These are phyloP conservation scores for Peltaster fructicola DNA, from an alignment of 2,329 filamentous ascomycete species.

Conservation along the genomic window DNA sequence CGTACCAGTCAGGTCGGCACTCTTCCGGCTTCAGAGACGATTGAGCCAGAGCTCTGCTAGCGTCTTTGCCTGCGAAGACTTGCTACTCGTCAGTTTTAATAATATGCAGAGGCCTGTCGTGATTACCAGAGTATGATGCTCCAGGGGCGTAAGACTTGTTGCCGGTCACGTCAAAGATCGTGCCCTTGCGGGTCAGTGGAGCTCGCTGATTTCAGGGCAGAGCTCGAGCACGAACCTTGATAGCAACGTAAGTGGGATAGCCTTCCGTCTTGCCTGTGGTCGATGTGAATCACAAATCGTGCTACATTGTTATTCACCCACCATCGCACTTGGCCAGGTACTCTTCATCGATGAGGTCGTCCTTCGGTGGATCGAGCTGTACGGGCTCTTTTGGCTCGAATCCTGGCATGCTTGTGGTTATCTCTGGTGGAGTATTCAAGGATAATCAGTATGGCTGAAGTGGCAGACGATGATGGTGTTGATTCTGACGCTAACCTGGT, in stretches of 20 bases:
- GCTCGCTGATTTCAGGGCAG: too few species aligned
- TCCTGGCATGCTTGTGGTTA: too few species aligned
- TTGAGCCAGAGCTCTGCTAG: conserved; percentile 75
- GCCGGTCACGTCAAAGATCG: conserved; percentile 81
- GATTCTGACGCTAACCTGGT: too few species aligned
- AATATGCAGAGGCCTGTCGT: not conserved
- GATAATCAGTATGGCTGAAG: too few species aligned
- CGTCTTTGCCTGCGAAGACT: conserved; percentile 95
- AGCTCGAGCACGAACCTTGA: conserved; percentile 27
- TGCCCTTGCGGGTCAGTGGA: conserved; percentile 40
- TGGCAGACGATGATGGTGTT: too few species aligned
- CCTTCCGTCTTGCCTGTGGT: conserved; percentile 43
- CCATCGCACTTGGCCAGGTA: conserved; percentile 70
- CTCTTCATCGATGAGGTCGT: conserved; percentile 67
- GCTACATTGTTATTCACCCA: conserved; percentile 30
- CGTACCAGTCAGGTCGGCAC: conserved; percentile 64
- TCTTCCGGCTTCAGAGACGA: conserved; percentile 78
- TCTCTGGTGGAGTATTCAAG: too few species aligned
- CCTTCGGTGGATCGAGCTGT: conserved; percentile 64
- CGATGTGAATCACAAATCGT: conserved; percentile 1
- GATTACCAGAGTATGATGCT: conserved; percentile 68
- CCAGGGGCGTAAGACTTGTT: conserved; percentile 74
- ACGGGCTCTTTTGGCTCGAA: conserved; percentile 69
- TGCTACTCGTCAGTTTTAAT: conserved; percentile 3
- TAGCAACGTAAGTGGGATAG: conserved; percentile 41